Base-by-base conservation (phyloP, 768 basidiomycete genomes). In the Lactifluus subvellereus region DNA sequence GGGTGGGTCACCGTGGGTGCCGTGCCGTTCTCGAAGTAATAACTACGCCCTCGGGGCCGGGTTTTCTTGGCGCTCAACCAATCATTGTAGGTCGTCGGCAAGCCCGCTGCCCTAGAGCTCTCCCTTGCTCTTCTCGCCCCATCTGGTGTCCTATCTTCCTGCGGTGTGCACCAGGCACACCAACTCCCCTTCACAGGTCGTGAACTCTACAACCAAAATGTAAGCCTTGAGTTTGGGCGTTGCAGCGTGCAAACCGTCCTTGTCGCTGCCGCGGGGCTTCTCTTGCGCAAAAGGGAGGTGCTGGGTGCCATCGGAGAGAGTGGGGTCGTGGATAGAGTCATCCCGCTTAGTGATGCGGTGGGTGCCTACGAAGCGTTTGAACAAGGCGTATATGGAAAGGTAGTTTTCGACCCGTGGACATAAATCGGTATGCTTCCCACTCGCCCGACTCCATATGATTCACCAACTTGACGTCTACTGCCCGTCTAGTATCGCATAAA, bases 161-260 rank as follows among this genome's bases (percentile, higher is more conserved):
- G 91, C 3, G 88, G 89, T 8, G 87, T 88, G 10, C 88, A 90
- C 61, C 80, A 83, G 59, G 77, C 73, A 54, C 75, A 74, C 1
- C 77, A 72, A 22, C 66, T 88, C 43, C 86, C 86, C 1, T 82
- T 85, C 67, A 82, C 79, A 9, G 79, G 81, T 22, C 69, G 70
- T 6, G 77, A 85, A 48, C 70, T 86, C 60, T 92, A 91, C 73
- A 77, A 85, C 77, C 89, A 89, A 74, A 92, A 91, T 71, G 80
- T 90, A 7, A 88, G 86, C 0, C 76, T 90, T 30, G 86, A 89
- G 68, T 92, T 91, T 70, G 91, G 91, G 9, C 83, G 89, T 9
- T 91, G 89, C 67, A 90, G 89, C 16, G 88, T 89, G 5, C 83
- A 87, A 14, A 84, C 89, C 0, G 84, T 91, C 81, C 85, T 91